Base-by-base conservation (phyloP, 768 basidiomycete species). In the Termitomyces sp. region DNA sequence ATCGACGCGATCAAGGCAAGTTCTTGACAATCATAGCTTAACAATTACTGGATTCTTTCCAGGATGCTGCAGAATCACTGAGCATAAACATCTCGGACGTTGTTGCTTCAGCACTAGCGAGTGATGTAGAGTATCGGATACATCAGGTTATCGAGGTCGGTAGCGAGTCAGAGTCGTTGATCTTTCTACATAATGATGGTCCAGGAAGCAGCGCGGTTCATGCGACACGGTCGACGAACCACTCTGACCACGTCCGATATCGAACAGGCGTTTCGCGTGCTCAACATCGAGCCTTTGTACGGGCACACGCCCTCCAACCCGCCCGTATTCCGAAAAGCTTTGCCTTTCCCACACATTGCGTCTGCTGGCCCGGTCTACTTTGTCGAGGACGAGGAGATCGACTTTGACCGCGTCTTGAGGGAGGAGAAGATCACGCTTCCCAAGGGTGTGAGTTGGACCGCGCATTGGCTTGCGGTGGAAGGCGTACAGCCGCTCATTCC, bases 381-480 rank as follows among this genome's bases (percentile, higher is more conserved):
- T 66, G 85, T 96, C 18, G 93, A 97, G 60, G 97, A 99, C 69
- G 95, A 98, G 65, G 97, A 98, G 72, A 89, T 99, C 50, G 97
- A 98, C 73, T 94, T 99, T 66, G 92, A 95, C 68, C 91, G 87
- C 55, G 86, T 95, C 11, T 73, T 98, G 44, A 83, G 91, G 56
- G 91, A 93, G 66, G 92, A 93, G 70, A 89, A 94, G 71, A 86
- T 94, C 37, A 78, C 82, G 1, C 73, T 95, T 8, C 92, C 93
- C 0, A 87, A 88, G 65, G 88, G 87, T 44, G 86, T 91, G 57
- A 85, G 80, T 64, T 95, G 92, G 88, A 89, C 87, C 0, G 95
- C 97, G 2, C 97, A 99, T 69, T 99, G 97, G 97, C 81, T 99
- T 34, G 95, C 95, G 0, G 94, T 99, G 41, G 97, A 99, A 66